Base-by-base conservation (phyloP, 202 grass and related monocot genomes). In the Schoenoplectus tabernaemontani region DNA sequence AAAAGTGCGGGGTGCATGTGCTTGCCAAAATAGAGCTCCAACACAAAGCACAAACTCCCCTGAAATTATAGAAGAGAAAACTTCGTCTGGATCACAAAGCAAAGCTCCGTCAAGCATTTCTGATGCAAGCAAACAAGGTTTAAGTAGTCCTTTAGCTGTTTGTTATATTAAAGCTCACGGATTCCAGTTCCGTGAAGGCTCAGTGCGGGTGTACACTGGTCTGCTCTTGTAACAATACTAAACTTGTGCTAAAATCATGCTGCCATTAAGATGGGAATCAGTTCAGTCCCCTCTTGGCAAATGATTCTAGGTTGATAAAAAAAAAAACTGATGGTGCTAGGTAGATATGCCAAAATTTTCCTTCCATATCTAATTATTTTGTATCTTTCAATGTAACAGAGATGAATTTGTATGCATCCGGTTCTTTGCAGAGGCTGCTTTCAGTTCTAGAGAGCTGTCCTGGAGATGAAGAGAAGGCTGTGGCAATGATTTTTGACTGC, bases 21-120 rank as follows among this genome's bases (percentile, higher is more conserved):
- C 37, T 28, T 50, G 44, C 42, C 47, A 34, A 53, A 74, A 36
- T 26, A 26, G 47, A 34, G 26, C 44, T 74, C 70, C 44, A 28
- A 54, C 70, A 75, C 46, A 75, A 75, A 53, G 47, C 26, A 75
- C 26, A 15, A 19, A 10, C 3, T 34, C 26, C 28, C 33, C 10
- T 44, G 56, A 78, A 43, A 78, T 9, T 15, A 8, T 23, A 44
- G 46, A 78, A 78, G 56, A 10, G 10, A 60, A 43, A 43, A 22
- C 37, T 60, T 78, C 46, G 33, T 78, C 76, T 44, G 54, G 54
- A 62, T 78, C 54, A 46, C 76, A 78, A 78, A 78, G 62, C 28
- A 20, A 26, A 78, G 53, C 34, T 59, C 37, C 36, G 28, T 61
- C 56, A 59, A 78, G 2, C 50, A 59, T 58, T 48, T 78, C 75